A percentile compares a stretch with the other conserved stretches of the same genome.
Conservation (phyloP, 2,329 filamentous ascomycete species). For the Aspergillus eucalypticola region DNA sequence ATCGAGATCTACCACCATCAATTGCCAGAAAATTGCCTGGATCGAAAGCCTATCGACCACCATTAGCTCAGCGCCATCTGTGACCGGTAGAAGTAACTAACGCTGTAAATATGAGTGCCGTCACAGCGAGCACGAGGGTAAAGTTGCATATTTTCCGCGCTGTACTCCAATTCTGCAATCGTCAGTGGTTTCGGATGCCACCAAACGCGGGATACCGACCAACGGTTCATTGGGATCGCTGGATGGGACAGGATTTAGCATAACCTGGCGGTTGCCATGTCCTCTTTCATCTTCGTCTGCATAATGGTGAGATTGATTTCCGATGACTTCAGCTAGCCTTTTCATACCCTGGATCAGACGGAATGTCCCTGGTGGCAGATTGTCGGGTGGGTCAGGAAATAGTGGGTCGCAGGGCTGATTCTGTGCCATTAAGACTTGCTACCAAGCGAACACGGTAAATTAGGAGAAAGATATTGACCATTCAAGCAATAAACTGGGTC, state of each 20-base stretch:
- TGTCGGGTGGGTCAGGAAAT: neutral
- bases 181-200: neutral
- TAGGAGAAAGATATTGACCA: neutral
- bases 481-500: too few species aligned
- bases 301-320: neutral
- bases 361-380: slow-evolving; percentile 29
- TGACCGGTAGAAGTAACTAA: slow-evolving; percentile 9
- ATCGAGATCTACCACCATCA: slow-evolving; percentile 48
- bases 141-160: slow-evolving; percentile 47
- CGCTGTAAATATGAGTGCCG: slow-evolving; percentile 46
- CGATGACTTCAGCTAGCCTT: neutral
- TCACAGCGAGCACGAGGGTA: slow-evolving; percentile 45
- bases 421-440: slow-evolving; percentile 15
- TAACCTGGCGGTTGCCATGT: slow-evolving; percentile 16
- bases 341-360: slow-evolving; percentile 24
- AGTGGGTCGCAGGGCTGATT: neutral
- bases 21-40: slow-evolving; percentile 48
- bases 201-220: slow-evolving; percentile 17
- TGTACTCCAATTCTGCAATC: slow-evolving; percentile 46
- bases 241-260: slow-evolving; percentile 42
- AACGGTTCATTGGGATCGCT: slow-evolving; percentile 43
- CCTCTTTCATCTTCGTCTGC: slow-evolving; percentile 18
- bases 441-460: too few species aligned
- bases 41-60: slow-evolving; percentile 36
- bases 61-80: neutral